Percentiles rank a stretch among this genome's conserved stretches.
phyloP scores from a whole-genome alignment of 192 early-diverging fungal species.

The Chytriomyces sp. region DNA sequence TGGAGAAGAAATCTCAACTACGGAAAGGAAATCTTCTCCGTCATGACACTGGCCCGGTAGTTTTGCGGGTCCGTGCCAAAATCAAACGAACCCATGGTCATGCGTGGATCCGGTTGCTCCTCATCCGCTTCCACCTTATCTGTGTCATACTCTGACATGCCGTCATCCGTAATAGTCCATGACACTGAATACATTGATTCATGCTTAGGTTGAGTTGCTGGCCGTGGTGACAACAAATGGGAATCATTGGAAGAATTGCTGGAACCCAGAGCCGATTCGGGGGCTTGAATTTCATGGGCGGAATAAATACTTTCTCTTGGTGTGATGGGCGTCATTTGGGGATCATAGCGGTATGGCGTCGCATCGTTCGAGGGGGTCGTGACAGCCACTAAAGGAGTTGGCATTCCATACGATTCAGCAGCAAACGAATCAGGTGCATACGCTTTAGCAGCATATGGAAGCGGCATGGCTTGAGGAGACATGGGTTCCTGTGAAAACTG shows the following conservation, averaged over 20 bases:
- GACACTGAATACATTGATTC: not conserved
- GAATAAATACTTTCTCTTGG: not conserved
- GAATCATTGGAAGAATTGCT: not conserved
- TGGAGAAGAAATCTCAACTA: too few relatives aligned
- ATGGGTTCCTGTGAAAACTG: not conserved
- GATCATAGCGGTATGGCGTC: too few relatives aligned
- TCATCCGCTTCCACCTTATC: not conserved
- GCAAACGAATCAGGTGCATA: not conserved
- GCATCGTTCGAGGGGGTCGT: not conserved
- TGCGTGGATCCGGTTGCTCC: too few relatives aligned
- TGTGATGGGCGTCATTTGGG: too few relatives aligned
- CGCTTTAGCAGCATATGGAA: not conserved
- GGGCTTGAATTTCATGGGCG: not conserved
- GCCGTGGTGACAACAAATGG: not conserved
- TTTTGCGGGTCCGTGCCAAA: too few relatives aligned
- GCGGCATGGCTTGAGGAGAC: not conserved
- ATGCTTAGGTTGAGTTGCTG: not conserved
- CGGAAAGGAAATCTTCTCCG: too few relatives aligned
- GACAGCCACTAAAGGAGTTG: not conserved
- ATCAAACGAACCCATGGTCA: too few relatives aligned
- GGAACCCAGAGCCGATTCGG: not conserved
- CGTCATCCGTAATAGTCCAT: slow-evolving; percentile 1
- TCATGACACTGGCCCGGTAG: too few relatives aligned
- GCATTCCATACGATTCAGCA: not conserved
- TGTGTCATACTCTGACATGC: not conserved